These are phyloP conservation scores for Aspergillus ochraceus DNA, from an alignment of 2,329 filamentous ascomycete species.

Conservation along the genomic window DNA sequence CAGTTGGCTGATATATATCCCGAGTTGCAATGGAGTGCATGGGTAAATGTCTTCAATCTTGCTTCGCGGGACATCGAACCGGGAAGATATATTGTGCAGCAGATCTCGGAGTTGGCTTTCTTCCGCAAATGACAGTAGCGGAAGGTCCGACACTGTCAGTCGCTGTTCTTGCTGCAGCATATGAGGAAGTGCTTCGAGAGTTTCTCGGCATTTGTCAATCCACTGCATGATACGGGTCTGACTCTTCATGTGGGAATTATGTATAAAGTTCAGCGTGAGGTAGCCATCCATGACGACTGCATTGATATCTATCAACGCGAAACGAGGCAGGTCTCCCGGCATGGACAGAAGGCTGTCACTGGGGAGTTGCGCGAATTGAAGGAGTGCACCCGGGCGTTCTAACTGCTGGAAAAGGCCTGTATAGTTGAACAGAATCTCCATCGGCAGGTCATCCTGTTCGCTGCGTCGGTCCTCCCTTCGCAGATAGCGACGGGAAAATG, in stretches of 20 bases:
- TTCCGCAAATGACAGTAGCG: constrained; percentile 5
- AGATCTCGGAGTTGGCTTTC: constrained; percentile 2
- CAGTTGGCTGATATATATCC: constrained; percentile 15
- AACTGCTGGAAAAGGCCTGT: constrained; percentile 10
- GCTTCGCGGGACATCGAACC: background rate
- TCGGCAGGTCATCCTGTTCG: background rate
- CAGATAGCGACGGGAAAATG: constrained; percentile 5
- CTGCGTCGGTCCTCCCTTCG: background rate
- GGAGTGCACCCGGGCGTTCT: constrained; percentile 1
- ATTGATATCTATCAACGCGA: constrained; percentile 3
- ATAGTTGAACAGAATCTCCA: constrained; percentile 16
- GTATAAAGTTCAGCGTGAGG: background rate
- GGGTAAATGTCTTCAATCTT: constrained; percentile 15
- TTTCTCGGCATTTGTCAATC: background rate
- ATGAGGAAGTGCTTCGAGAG: background rate
- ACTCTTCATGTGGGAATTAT: background rate
- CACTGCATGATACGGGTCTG: background rate
- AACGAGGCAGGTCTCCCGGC: background rate
- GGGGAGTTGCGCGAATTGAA: background rate
- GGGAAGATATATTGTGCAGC: constrained; percentile 7
- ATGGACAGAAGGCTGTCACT: background rate
- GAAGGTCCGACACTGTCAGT: constrained; percentile 13
- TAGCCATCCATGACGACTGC: background rate
- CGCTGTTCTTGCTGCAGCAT: constrained; percentile 1
- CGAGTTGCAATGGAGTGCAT: constrained; percentile 14